Evolutionary conservation across 768 basidiomycete genomes (phyloP), one percentile per base, ranked within the genome.

Genomic region (Lactifluus subvellereus): DNA sequence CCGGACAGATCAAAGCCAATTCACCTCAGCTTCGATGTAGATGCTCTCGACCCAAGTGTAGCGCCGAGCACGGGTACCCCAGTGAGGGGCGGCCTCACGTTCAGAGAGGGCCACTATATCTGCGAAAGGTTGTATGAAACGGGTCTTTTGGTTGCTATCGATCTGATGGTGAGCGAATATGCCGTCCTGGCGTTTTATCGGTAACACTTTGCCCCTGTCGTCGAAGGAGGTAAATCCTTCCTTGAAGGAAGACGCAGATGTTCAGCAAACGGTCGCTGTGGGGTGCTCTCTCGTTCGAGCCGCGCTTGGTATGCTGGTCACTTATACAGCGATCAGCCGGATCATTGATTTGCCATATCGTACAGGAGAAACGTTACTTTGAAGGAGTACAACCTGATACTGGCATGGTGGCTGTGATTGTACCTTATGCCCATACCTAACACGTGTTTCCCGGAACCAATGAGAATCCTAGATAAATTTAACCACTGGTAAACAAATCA

Each of bases 71-170:
- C 94, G 50, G 94, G 93, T 20, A 95, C 93, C 50, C 93, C 93
- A 30, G 93, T 92, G 65, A 88, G 95, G 69, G 97, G 97, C 2
- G 97, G 97, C 11, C 77, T 99, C 65, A 94, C 91, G 22, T 99
- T 98, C 78, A 80, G 97, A 67, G 97, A 99, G 72, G 96, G 95
- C n/a, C 97, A 98, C 75, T 98, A 95, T 73, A 94, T 96, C 70
- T 94, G 91, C 67, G 94, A 98, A 76, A 87, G 90, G 6, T 83
- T 98, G 48, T 85, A 85, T 64, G 94, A 97, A 78, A 98, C 95
- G 6, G 94, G 94, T 6, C 82, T 89, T 61, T 82, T 99, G 20
- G 94, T 97, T 30, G 92, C 87, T 0, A 76, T 98, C 27, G 96
- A 99, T 75, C 78, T 99, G 66, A 95, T 99, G 94, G 94, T 89